Evolutionary conservation across 768 basidiomycete species (phyloP).

Genomic region (Mycena olivaceomarginata): DNA sequence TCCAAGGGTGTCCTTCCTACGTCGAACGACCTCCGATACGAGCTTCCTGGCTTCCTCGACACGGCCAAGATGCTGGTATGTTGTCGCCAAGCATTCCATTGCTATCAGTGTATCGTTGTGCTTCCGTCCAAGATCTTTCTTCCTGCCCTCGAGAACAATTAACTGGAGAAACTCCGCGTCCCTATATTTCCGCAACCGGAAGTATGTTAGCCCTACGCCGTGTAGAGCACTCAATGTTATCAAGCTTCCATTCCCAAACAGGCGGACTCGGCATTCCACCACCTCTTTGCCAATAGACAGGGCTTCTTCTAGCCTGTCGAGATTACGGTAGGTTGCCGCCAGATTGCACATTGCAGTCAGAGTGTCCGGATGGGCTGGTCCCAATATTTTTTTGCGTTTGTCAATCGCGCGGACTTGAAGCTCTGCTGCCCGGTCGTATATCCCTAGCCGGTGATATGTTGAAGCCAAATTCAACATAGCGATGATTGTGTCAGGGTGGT

Average conservation of each 20-base stretch:
- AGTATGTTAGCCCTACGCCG: slow-evolving; percentile 17
- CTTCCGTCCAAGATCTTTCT: slow-evolving; percentile 1
- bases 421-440: not conserved
- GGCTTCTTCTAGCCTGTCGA: slow-evolving; percentile 13
- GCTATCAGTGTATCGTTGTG: slow-evolving; percentile 19
- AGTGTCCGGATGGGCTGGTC: slow-evolving; percentile 17
- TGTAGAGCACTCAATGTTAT: slow-evolving; percentile 13
- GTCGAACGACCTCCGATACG: not conserved
- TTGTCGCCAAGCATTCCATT: slow-evolving; percentile 21
- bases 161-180: not conserved
- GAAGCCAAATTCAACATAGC: slow-evolving; percentile 24
- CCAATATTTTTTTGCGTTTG: slow-evolving; percentile 1
- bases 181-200: not conserved
- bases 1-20: not conserved
- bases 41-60: not conserved
- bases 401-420: slow-evolving; percentile 17
- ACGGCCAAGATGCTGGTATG: slow-evolving; percentile 2
- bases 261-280: not conserved
- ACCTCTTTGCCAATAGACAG: not conserved
- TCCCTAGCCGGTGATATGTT: slow-evolving; percentile 8
- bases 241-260: not conserved
- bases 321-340: slow-evolving; percentile 8
- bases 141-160: not conserved
- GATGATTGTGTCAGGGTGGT: not conserved
- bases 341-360: slow-evolving; percentile 17